Base-by-base conservation (phyloP, 2,329 filamentous ascomycete genomes). In the Apiospora phragmitis region DNA sequence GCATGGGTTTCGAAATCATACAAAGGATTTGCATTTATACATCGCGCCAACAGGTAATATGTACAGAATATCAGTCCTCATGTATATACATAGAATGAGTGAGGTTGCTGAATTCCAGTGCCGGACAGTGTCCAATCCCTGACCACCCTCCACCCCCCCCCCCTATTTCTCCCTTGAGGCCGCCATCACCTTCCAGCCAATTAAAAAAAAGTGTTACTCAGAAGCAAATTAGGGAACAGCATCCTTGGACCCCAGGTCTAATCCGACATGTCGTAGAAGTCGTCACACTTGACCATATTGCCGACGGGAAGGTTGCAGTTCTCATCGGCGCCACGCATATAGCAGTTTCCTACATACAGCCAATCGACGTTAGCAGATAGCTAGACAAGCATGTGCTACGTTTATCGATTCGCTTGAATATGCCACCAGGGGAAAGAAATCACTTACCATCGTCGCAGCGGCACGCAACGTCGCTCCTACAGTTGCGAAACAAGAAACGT, bases 271-370 rank as follows among this genome's bases (percentile, higher is more conserved):
- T 68, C 67, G 29, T 68, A 68, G 29, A 45, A 68, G n/a, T 49
- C n/a, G 47, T 55, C 45, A 16, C 67, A 68, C 14, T 68, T 35
- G 43, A 68, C 67, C 43, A 41, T 7, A 11, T 21, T 35, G 24
- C 41, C 43, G 29, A 68, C 67, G 16, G 67, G 67, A 3, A 68
- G 67, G 67, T 68, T 68, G 43, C 67, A 68, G 43, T 68, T n/a
- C 21, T 49, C 67, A 47, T 68, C 67, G 18, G 67, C 67, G 24
- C 67, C 67, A 9, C 43, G 41, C 41, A 35, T 68, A 45, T 68
- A 68, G 43, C 67, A 68, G 11, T 67, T 67, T 4, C 65, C 65
- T 67, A 6, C 12, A 35, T 41, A 14, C 26, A 65, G 14, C 12
- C 7, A 45, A 8, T 8, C 18, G 8, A 32, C 62, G 11, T 66